Evolutionary conservation across 1,284 basidiomycete genomes (phyloP).

Genomic region (Marasmius sp.): DNA sequence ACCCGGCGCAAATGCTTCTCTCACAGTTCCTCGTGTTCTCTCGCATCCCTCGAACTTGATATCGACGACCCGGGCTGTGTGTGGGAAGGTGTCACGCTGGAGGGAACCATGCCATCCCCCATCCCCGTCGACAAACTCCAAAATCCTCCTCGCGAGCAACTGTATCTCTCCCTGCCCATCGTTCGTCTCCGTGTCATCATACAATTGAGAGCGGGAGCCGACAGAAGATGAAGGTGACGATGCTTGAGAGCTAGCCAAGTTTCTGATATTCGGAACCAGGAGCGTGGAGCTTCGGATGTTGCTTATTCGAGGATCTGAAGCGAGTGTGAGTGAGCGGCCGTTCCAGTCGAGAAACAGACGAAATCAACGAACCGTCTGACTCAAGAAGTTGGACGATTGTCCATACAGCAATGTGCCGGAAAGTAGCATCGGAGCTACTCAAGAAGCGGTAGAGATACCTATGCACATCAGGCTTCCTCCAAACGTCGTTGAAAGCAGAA

Average conservation of each 20-base stretch:
- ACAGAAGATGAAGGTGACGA: no score
- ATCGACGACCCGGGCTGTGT: conserved; percentile 64
- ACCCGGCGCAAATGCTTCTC: conserved; percentile 69
- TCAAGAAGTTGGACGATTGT: no score
- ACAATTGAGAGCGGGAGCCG: no score
- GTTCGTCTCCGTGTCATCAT: no score
- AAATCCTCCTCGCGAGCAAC: no score
- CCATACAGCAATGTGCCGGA: no score
- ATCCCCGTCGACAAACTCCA: conserved; percentile 82
- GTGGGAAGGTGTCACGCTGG: conserved; percentile 63
- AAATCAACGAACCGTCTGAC: no score
- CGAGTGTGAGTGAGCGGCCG: conserved; percentile 11
- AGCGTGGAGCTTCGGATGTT: conserved; percentile 85
- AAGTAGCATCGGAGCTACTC: no score
- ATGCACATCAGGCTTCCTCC: no score
- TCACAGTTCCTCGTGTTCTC: conserved; percentile 78
- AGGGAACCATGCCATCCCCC: conserved; percentile 55
- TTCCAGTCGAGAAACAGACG: neutral
- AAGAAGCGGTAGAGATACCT: no score
- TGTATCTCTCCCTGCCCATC: no score
- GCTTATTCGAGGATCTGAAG: conserved; percentile 79
- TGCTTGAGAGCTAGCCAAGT: conserved; percentile 65
- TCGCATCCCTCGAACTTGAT: conserved; percentile 47
- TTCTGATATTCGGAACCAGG: conserved; percentile 82
- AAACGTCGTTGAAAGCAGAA: no score